Evolutionary conservation across 306 rosid genomes (phyloP).

Genomic region (Arachis hypogaea): DNA sequence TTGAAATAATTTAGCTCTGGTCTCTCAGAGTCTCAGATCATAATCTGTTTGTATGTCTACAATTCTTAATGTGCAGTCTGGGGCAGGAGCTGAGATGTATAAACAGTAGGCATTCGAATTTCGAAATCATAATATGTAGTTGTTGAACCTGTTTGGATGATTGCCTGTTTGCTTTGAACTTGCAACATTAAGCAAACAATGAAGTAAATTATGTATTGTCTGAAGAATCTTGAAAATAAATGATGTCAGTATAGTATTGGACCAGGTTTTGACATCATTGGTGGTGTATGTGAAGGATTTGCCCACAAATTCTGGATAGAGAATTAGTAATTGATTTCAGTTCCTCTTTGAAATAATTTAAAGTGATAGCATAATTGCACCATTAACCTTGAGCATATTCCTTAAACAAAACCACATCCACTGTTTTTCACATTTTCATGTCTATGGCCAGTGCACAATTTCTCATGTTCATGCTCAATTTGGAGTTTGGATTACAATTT

Average conservation of each 20-base stretch:
- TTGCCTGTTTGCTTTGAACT: background rate
- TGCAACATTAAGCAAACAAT: background rate
- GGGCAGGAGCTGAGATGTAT: background rate
- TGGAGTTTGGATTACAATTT: slow-evolving; percentile 32
- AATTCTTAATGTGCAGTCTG: background rate
- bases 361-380: background rate
- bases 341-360: slow-evolving; percentile 8
- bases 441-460: slow-evolving; percentile 10
- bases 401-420: background rate
- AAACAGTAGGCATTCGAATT: slow-evolving; percentile 3
- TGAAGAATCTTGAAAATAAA: background rate
- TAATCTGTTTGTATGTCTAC: slow-evolving; percentile 2
- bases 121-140: slow-evolving; percentile 4
- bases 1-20: slow-evolving; percentile 4
- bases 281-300: background rate
- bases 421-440: slow-evolving; percentile 9
- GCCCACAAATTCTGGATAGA: slow-evolving; percentile 11
- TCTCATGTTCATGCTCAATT: slow-evolving; percentile 5
- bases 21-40: background rate
- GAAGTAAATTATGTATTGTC: background rate
- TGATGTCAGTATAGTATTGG: background rate
- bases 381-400: background rate
- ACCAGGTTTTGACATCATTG: background rate
- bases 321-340: slow-evolving; percentile 12
- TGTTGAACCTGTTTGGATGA: slow-evolving; percentile 8